Base-by-base conservation (phyloP, 2,329 filamentous ascomycete species). In the Alternaria burnsii region DNA sequence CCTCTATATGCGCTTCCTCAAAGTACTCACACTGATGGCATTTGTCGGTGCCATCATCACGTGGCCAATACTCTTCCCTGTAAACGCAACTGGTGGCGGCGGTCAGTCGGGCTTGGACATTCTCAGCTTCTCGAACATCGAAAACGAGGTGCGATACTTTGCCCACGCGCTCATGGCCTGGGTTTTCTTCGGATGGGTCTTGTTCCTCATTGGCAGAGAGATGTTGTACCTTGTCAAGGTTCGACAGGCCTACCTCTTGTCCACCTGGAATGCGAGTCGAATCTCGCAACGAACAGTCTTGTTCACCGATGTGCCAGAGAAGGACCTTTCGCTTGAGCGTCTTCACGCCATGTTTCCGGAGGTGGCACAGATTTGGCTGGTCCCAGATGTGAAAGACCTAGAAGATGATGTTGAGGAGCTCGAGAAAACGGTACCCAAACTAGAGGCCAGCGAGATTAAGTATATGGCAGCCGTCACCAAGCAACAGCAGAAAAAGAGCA, bases 201-300 rank as follows among this genome's bases (percentile, higher is more conserved):
- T 83, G 70, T 75, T 79, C 60, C 69, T 83, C 63, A 80, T 83
- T 59, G 79, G 77, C 2, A 73, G 79, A 40, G 82, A 84, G 66
- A 79, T 79, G 14, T 72, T 84, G 59, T 82, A 76, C 58, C 73
- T 81, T 11, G 79, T 83, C 66, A 82, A 82, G 46, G 71, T 82
- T 9, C 78, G 82, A 50, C 82, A 84, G 65, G 82, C 82, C 10
- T 82, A 81, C 63, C 78, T 81, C 24, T 70, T 82, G 28, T 80
- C 80, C 18, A 78, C 80, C 7, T 75, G 72, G 55, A 78, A 81
- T 46, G 76, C 81, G 44, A 79, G 78, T 53, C 80, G 79, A 34
- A 69, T 84, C 5, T 84, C 82, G 2, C 75, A 82, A 26, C 76
- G 78, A 57, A 84, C 82, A 3, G 82, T 84, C 14, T 73, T 84